phyloP scores from a whole-genome alignment of 116 monocot species.

The Trichopus zeylanicus region DNA sequence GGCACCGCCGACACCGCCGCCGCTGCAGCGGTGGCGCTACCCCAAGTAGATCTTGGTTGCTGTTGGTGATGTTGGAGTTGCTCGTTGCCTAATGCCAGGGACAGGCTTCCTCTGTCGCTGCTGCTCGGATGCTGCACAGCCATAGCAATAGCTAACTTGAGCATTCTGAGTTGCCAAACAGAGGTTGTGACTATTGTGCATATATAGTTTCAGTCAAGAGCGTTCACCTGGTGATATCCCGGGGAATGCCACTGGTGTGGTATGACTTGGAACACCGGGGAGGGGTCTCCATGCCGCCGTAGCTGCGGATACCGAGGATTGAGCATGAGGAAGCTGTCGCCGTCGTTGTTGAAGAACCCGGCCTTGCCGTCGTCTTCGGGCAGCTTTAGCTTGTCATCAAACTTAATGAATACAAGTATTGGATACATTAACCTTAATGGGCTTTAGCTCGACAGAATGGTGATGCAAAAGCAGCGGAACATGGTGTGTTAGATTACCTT shows the following conservation, averaged over 20 bases:
- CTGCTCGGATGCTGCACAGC: conserved; percentile 8
- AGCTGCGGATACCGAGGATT: not conserved
- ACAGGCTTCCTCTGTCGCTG: conserved; percentile 20
- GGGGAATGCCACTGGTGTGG: not conserved
- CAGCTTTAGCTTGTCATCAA: conserved; percentile 31
- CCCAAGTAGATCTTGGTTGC: conserved; percentile 1
- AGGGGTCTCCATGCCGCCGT: not conserved
- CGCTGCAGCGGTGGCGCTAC: not conserved
- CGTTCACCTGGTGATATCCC: not conserved
- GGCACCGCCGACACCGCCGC: conserved; percentile 3
- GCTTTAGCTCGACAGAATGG: too few species aligned
- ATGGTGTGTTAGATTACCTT: conserved; percentile 44
- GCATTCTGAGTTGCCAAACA: not conserved
- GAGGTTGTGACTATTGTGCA: not conserved
- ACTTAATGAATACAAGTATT: conserved; percentile 5
- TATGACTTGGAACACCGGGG: not conserved
- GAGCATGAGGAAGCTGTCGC: not conserved
- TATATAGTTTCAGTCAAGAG: too few species aligned
- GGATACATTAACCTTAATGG: too few species aligned
- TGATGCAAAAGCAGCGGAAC: not conserved
- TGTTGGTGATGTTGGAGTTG: conserved; percentile 9
- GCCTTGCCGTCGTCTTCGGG: conserved; percentile 23
- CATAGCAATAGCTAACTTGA: not conserved
- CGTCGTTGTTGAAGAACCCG: not conserved
- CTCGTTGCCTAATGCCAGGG: conserved; percentile 12